Evolutionary conservation across 2,329 filamentous ascomycete genomes (phyloP).

Genomic region (Endoconidiophora laricicola): DNA sequence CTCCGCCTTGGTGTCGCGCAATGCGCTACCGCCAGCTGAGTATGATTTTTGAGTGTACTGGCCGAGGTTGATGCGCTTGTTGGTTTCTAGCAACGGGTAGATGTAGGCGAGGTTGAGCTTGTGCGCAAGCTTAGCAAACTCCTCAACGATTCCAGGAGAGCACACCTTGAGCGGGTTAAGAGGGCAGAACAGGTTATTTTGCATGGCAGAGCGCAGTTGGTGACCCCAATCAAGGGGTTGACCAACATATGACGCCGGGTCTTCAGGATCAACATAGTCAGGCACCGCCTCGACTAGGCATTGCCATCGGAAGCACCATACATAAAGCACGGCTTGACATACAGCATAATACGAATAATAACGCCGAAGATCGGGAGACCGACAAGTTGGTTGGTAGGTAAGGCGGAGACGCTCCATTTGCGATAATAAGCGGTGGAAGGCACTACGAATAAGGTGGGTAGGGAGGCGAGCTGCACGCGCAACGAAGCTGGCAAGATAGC

Average conservation of each 20-base stretch:
- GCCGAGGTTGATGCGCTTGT: constrained; percentile 73
- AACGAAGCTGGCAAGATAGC: constrained; percentile 89
- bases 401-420: constrained; percentile 62
- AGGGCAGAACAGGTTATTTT: constrained; percentile 64
- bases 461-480: constrained; percentile 74
- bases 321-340: constrained; percentile 80
- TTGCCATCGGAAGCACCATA: constrained; percentile 96
- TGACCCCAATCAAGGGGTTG: constrained; percentile 66
- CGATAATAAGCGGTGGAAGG: constrained; percentile 62
- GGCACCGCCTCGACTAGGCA: constrained; percentile 56
- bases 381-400: constrained; percentile 56
- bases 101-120: constrained; percentile 82
- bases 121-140: constrained; percentile 78
- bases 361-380: constrained; percentile 68
- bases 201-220: constrained; percentile 56
- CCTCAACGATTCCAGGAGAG: constrained; percentile 72
- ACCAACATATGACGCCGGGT: constrained; percentile 41
- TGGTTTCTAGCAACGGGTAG: constrained; percentile 72
- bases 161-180: constrained; percentile 94
- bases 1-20: constrained; percentile 12
- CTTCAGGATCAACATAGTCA: constrained; percentile 44
- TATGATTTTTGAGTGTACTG: constrained; percentile 46
- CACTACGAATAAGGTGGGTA: constrained; percentile 57
- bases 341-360: constrained; percentile 77
- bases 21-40: constrained; percentile 29